These are phyloP conservation scores for Brassica cretica DNA, from an alignment of 345 rosid species.

Conservation along the genomic window DNA sequence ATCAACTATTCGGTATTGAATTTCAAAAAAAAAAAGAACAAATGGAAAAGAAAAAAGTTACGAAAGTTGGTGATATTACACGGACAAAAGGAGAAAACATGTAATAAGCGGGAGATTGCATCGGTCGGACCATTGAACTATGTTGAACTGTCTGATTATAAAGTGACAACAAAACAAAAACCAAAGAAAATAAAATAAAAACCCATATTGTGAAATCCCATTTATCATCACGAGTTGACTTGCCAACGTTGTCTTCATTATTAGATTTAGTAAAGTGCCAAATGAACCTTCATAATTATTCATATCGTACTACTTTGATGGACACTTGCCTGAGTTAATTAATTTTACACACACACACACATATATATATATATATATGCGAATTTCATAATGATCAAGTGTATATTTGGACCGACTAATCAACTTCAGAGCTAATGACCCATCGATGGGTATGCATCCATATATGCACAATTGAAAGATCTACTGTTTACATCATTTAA, in stretches of 20 bases:
- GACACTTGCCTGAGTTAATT: slow-evolving; percentile 33
- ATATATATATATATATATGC: background rate
- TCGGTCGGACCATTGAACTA: slow-evolving; percentile 38
- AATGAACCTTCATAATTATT: slow-evolving; percentile 34
- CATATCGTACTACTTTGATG: slow-evolving; percentile 34
- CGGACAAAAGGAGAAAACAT: slow-evolving; percentile 35
- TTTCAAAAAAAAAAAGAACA: background rate
- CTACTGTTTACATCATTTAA: slow-evolving; percentile 39
- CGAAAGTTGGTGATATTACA: slow-evolving; percentile 18
- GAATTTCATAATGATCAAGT: slow-evolving; percentile 34
- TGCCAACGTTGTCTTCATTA: slow-evolving; percentile 41
- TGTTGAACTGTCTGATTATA: slow-evolving; percentile 29
- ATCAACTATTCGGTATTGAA: slow-evolving; percentile 7
- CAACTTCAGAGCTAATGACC: slow-evolving; percentile 33
- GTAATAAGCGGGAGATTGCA: slow-evolving; percentile 22
- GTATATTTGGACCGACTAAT: slow-evolving; percentile 36
- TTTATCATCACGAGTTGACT: slow-evolving; percentile 39
- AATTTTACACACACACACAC: background rate
- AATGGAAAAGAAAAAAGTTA: background rate
- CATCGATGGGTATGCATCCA: slow-evolving; percentile 28
- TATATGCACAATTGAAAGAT: slow-evolving; percentile 35
- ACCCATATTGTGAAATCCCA: slow-evolving; percentile 20
- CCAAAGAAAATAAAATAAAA: slow-evolving; percentile 1
- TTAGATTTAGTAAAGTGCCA: slow-evolving; percentile 42
- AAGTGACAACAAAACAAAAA: slow-evolving; percentile 33